Base-by-base conservation (phyloP, 768 basidiomycete genomes). In the Agaricus subrufescens region DNA sequence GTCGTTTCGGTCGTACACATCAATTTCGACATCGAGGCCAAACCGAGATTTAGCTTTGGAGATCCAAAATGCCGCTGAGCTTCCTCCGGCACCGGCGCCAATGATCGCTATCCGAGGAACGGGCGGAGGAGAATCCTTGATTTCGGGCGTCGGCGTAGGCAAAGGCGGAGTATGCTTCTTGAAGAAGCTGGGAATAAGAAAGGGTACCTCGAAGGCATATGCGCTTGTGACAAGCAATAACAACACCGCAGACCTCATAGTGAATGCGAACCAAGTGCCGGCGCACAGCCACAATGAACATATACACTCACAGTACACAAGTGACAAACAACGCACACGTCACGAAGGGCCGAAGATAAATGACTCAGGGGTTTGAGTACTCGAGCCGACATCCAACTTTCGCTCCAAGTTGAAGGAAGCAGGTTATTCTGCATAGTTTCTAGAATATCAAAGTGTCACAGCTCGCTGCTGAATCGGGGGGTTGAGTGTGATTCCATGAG, bases 71-170 rank as follows among this genome's bases (percentile, higher is more conserved):
- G 85, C 92, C 23, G 93, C 89, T 26, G 91, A 88, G 14, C 82
- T 83, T 8, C 94, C 94, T 9, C 78, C 91, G 12, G 94, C 93
- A 27, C 94, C 94, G 0, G 94, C 94, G 15, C 94, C 94, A 52
- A 97, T 82, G 64, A 97, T 85, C 7, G 94, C 94, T 62, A 97
- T 78, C 46, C 86, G 73, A 45, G 85, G 81, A 15, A 59, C 56
- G 25, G 62, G 54, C 1, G 45, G 23, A 46, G 45, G n/a, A 14
- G 25, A 19, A 23, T 26, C 12, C 26, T n/a, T 29, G n/a, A 54
- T 47, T 30, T 58, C 57, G 23, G 57, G 53, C 4, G 61, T 34
- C 9, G 31, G 64, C 56, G 42, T 40, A 15, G 60, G 53, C 29
- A 60, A 60, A 34, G 60, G 53, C 23, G 58, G 59, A 43, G 67